Evolutionary conservation across 75 land plant genomes (phyloP).

Genomic region (Larix kaempferi): DNA sequence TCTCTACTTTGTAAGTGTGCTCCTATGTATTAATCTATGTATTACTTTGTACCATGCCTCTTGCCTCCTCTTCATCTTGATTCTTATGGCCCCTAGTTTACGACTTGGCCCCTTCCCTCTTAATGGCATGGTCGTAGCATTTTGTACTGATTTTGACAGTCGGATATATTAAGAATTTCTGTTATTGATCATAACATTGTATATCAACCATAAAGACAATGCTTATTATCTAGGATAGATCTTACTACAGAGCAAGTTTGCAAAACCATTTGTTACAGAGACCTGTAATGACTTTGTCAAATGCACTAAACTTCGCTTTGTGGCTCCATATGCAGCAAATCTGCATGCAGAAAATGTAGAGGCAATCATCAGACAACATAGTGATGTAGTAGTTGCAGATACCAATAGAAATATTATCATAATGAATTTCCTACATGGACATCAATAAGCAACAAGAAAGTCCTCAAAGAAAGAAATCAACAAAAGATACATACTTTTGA

Average conservation of each 20-base stretch:
- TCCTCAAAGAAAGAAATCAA: not conserved
- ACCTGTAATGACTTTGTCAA: slow-evolving; percentile 97
- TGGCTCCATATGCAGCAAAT: slow-evolving; percentile 99
- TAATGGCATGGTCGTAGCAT: too few species aligned
- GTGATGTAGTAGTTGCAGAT: not conserved
- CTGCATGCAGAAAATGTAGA: slow-evolving; percentile 24
- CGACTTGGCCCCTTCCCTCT: too few species aligned
- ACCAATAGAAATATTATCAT: not conserved
- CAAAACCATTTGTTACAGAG: not conserved
- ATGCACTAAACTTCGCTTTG: slow-evolving; percentile 95
- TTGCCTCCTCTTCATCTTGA: too few species aligned
- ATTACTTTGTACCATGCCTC: too few species aligned
- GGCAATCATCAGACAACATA: not conserved
- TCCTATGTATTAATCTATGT: too few species aligned
- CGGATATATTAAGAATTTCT: too few species aligned
- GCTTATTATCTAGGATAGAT: not conserved
- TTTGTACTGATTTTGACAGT: too few species aligned
- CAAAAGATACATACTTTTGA: not conserved
- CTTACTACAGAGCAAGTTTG: not conserved
- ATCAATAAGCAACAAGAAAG: not conserved
- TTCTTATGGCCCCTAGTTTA: too few species aligned
- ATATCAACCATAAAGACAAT: too few species aligned
- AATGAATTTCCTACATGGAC: not conserved
- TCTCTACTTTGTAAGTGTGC: too few species aligned
- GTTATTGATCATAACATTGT: too few species aligned